phyloP scores from a whole-genome alignment of 2,329 filamentous ascomycete species.

The Xylaria sp. region DNA sequence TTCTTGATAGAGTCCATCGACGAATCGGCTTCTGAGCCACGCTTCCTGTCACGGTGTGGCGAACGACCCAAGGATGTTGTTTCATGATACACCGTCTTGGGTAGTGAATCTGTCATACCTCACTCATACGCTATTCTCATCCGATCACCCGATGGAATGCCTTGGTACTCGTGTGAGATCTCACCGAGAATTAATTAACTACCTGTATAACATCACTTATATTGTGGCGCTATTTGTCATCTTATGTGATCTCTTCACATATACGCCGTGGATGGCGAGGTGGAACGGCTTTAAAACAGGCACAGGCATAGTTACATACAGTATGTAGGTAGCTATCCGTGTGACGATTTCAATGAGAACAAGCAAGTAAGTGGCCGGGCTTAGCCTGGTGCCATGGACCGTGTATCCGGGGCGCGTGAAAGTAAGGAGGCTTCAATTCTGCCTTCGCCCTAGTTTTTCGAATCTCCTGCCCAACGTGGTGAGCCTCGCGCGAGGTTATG shows the following conservation, averaged over 20 bases:
- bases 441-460: not conserved
- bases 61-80: slow-evolving; percentile 18
- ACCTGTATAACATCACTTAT: not conserved
- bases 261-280: not conserved
- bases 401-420: slow-evolving; percentile 31
- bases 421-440: slow-evolving; percentile 6
- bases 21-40: slow-evolving; percentile 29
- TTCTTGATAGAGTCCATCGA: not conserved
- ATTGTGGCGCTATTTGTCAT: not conserved
- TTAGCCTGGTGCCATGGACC: slow-evolving; percentile 34
- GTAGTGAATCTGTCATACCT: slow-evolving; percentile 14
- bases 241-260: not conserved
- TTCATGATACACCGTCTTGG: slow-evolving; percentile 19
- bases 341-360: not conserved
- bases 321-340: not conserved
- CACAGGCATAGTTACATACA: not conserved
- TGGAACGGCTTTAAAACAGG: not conserved
- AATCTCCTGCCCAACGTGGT: not conserved
- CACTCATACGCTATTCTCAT: not conserved
- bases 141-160: slow-evolving; percentile 4
- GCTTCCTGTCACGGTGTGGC: not conserved
- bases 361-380: not conserved
- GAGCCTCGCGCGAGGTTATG: slow-evolving; percentile 8
- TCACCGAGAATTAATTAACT: slow-evolving; percentile 1
- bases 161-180: not conserved